Percentiles rank a stretch among this genome's conserved stretches.
Conservation (phyloP, 805 yeast genomes). For the Wickerhamiella kurtzmanii region DNA sequence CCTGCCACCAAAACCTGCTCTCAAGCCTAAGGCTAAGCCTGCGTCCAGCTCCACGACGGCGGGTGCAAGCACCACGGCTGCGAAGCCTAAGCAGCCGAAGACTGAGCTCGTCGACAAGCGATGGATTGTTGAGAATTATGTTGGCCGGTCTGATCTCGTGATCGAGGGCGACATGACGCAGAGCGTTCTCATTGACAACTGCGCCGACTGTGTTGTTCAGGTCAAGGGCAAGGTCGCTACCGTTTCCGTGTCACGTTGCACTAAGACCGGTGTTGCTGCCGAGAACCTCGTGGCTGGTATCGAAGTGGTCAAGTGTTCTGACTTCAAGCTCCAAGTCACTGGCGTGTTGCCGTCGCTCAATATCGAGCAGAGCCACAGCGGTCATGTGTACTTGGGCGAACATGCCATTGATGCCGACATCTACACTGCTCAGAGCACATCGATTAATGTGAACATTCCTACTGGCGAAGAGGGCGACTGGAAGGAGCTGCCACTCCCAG, state of each 20-base stretch:
- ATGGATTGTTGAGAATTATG: conserved; percentile 78
- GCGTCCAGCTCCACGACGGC: conserved; percentile 8
- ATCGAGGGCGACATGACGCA: conserved; percentile 77
- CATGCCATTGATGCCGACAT: conserved; percentile 63
- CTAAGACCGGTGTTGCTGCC: conserved; percentile 59
- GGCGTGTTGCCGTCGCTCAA: conserved; percentile 74
- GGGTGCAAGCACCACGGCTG: conserved; percentile 26
- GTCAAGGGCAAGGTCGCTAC: conserved; percentile 88
- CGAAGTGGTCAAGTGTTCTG: conserved; percentile 68
- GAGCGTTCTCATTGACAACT: conserved; percentile 77
- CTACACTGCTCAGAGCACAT: conserved; percentile 72
- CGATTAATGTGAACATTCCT: conserved; percentile 77
- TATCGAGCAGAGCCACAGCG: conserved; percentile 80
- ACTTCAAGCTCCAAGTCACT: conserved; percentile 73
- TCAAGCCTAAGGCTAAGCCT: conserved; percentile 27
- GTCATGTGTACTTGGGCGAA: conserved; percentile 62
- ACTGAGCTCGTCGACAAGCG: conserved; percentile 73
- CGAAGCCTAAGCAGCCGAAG: conserved; percentile 32
- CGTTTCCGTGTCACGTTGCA: conserved; percentile 61
- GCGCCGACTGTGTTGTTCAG: conserved; percentile 59
- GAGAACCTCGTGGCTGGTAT: conserved; percentile 79
- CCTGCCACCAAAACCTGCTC: conserved; percentile 42
- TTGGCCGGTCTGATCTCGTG: conserved; percentile 47
- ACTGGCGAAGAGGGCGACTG: conserved; percentile 52
- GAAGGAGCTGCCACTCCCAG: conserved; percentile 76